These are phyloP conservation scores for Termitomyces sp. DNA, from an alignment of 1,284 basidiomycete genomes.

Conservation along the genomic window DNA sequence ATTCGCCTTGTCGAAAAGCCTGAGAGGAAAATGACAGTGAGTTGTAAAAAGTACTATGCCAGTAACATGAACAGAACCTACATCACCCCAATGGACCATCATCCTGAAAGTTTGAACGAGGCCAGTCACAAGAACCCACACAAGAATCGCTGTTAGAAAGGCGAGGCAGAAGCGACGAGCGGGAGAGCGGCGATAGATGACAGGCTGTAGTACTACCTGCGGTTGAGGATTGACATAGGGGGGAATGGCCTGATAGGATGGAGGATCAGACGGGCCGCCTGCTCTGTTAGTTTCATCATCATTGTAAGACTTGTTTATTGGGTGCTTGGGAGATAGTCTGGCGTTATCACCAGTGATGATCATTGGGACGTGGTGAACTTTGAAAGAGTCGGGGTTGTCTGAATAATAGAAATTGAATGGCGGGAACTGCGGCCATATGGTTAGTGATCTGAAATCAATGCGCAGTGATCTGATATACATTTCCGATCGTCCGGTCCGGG, in stretches of 20 bases:
- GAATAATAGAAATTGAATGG: not conserved
- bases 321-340: conserved; percentile 8
- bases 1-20: conserved; percentile 16
- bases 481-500: not conserved
- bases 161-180: conserved; percentile 19
- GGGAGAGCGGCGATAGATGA: conserved; percentile 14
- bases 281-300: conserved; percentile 2
- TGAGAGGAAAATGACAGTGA: not conserved
- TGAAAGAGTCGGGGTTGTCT: not conserved
- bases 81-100: conserved; percentile 9
- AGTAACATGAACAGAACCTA: conserved; percentile 1
- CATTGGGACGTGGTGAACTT: conserved; percentile 3
- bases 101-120: conserved; percentile 15
- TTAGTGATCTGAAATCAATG: not conserved
- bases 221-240: conserved; percentile 7
- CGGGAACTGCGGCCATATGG: not conserved
- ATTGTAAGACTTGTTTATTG: not conserved
- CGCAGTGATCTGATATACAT: not conserved
- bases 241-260: conserved; percentile 11
- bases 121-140: conserved; percentile 18
- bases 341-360: conserved; percentile 12
- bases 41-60: not conserved
- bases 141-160: conserved; percentile 16
- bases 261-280: conserved; percentile 5
- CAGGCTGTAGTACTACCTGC: conserved; percentile 3